Evolutionary conservation across 129 eudicot species (phyloP), one percentile per base, ranked within the genome.

Genomic region (Kitagawia praeruptora): DNA sequence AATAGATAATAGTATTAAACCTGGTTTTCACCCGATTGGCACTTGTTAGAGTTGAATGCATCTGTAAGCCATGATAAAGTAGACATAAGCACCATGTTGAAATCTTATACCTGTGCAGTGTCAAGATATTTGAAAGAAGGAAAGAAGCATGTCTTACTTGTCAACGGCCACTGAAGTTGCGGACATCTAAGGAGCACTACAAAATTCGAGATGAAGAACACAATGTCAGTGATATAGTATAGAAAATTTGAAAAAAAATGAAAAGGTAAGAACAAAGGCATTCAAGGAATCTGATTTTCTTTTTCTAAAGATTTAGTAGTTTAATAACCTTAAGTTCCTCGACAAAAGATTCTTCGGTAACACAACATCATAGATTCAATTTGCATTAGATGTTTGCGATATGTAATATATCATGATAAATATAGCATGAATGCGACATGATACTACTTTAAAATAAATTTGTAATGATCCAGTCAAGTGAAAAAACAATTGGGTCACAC

Each of bases 1-100:
- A 25, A 4, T 9, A 61, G 42, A 15, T 10, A 27, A 23, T 11
- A 21, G 42, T 37, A 79, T 39, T 75, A 38, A 69, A 88, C 96
- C 96, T 88, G 92, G 70, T 73, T 79, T 84, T 88, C 88, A 80
- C 76, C 88, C 45, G 91, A 66, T 78, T 82, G 90, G 56, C 81
- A 82, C 74, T 82, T 85, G 74, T 80, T 86, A 10, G 80, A 64
- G 51, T 85, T 85, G 21, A 84, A 74, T 21, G 81, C 77, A 79
- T 81, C 87, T 84, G 77, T 66, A 79, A 79, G 78, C 21, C 77
- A 75, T 21, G 34, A 82, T 76, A 53, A 81, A 83, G 74, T 70
- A 37, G 69, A 76, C 21, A 76, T 76, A 79, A 46, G 75, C 69
- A 45, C 27, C 51, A 49, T 28, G 23, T 80, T 74, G 13, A 58